Evolutionary conservation across 177 flowering plant genomes (phyloP), one percentile per base, ranked within the genome.

Genomic region (Vitis hybrid): DNA sequence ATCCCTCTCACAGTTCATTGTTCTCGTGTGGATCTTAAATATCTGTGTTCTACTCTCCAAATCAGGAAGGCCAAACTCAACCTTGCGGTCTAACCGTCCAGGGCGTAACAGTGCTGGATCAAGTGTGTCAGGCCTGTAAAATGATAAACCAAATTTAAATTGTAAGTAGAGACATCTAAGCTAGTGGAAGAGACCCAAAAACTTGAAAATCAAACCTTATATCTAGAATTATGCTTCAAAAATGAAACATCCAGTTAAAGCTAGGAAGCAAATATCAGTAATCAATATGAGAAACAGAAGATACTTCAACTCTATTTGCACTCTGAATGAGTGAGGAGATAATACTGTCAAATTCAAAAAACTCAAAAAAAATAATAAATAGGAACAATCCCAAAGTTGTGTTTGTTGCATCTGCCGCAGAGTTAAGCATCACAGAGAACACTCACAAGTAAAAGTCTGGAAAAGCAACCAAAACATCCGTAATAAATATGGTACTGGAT

Each of bases 1-100:
- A 62, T 96, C 98, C 68, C 99, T 83, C 70, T 96, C 99, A 70
- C 98, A 93, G 75, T 96, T 96, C 99, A 93, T 96, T 4, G 99
- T 93, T 65, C 98, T 72, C 11, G 99, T 93, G 68, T 95, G 99
- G 66, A 93, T 96, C 85, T 93, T 96, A 72, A 96, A 96, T 54
- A 93, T 93, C 75, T 96, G 98, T 3, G 99, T 92, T 75, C 98
- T 84, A 65, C 99, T 91, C 84, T 96, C 99, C 75, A 96, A 66
- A 78, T 94, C 98, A 69, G 98, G 99, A 14, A 96, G 84, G 23
- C 98, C 98, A 80, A 94, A 92, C 80, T 94, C 97, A 72, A 94
- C 97, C 75, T 94, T 92, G 48, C 98, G 92, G 68, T 96, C 99
- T 21, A 96, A 72, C 30, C 99, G 81, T 64, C 99, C 98, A 70